A percentile compares a stretch with the other conserved stretches of the same genome.
Evolutionary conservation across 257 asterid genomes (phyloP).

Genomic region (Galeopsis tetrahit): DNA sequence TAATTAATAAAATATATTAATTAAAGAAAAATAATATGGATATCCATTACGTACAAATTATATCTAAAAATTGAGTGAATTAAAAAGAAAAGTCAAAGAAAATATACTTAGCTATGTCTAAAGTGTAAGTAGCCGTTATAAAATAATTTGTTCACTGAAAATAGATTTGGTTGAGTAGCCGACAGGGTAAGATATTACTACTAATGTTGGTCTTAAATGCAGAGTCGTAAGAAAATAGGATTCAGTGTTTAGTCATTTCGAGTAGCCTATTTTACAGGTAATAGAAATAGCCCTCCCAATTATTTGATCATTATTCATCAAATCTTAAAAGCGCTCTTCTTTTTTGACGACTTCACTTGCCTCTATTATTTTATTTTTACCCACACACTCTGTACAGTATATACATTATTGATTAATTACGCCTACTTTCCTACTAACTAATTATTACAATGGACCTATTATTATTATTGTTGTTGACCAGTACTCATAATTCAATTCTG

Average conservation of each 20-base stretch:
- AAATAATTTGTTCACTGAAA: not conserved
- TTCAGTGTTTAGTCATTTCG: slow-evolving; percentile 22
- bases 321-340: slow-evolving; percentile 31
- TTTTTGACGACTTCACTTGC: slow-evolving; percentile 10
- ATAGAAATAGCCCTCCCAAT: not conserved
- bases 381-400: too few relatives aligned
- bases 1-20: too few relatives aligned
- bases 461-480: not conserved
- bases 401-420: not conserved
- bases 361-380: slow-evolving; percentile 32
- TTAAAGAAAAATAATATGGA: too few relatives aligned
- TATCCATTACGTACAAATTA: too few relatives aligned
- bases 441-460: not conserved
- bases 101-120: too few relatives aligned
- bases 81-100: too few relatives aligned
- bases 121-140: too few relatives aligned
- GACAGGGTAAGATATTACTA: slow-evolving; percentile 32
- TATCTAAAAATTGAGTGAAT: too few relatives aligned
- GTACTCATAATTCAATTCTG: not conserved
- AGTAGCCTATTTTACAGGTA: slow-evolving; percentile 12
- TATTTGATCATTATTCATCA: slow-evolving; percentile 36
- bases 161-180: slow-evolving; percentile 23
- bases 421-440: not conserved
- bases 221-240: slow-evolving; percentile 10
- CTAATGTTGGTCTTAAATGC: slow-evolving; percentile 19